These are phyloP conservation scores for Porogramme epimiltina DNA, from an alignment of 1,284 basidiomycete genomes.

Conservation along the genomic window DNA sequence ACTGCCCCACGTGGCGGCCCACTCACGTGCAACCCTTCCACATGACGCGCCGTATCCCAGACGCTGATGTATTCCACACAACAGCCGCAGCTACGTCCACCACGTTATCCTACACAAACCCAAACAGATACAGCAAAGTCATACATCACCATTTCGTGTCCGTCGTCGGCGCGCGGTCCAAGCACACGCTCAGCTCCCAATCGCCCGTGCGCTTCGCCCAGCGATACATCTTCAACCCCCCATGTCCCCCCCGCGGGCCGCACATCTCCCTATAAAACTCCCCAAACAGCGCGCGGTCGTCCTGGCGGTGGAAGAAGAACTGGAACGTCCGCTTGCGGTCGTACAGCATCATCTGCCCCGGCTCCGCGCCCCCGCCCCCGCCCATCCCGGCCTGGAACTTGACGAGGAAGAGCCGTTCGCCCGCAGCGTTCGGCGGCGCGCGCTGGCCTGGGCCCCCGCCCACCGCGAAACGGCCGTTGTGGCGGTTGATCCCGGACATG, in stretches of 20 bases:
- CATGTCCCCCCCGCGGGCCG: constrained; percentile 19
- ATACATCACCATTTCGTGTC: constrained; percentile 23
- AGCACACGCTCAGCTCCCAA: constrained; percentile 31
- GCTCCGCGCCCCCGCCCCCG: neutral
- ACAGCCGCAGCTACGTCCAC: neutral
- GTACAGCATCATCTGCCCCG: constrained; percentile 37
- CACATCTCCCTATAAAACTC: constrained; percentile 22
- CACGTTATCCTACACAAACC: neutral
- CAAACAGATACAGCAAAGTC: neutral
- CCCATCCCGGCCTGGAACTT: constrained; percentile 37
- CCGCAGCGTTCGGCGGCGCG: constrained; percentile 36
- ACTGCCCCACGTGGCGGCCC: no score
- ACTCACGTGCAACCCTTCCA: no score
- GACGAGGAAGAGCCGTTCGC: constrained; percentile 39
- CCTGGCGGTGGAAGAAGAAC: constrained; percentile 27
- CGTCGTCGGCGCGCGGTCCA: constrained; percentile 24
- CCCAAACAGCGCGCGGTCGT: constrained; percentile 15
- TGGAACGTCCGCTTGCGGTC: constrained; percentile 42
- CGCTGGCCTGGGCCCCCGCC: neutral
- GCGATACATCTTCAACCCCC: constrained; percentile 34
- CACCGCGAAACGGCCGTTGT: constrained; percentile 4
- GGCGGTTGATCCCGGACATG: constrained; percentile 12
- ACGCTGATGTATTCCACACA: neutral
- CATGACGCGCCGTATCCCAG: no score
- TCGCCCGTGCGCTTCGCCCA: constrained; percentile 33